Evolutionary conservation across 208 protist genomes (phyloP), one percentile per base, ranked within the genome.

Genomic region (Porcisia deanei): DNA sequence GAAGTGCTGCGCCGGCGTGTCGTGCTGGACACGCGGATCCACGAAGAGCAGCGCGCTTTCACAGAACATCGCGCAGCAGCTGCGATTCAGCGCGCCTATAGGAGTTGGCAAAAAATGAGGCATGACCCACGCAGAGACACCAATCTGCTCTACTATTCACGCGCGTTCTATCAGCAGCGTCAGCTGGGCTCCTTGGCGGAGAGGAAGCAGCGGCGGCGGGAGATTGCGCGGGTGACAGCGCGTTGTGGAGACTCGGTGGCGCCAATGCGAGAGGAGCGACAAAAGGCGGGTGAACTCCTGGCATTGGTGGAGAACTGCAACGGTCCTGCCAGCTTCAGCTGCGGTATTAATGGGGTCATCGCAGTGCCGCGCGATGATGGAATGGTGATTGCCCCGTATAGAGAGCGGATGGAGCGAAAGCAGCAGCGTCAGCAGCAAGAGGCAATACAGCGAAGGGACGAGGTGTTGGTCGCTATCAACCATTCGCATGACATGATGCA

Each of bases 21-120:
- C 0, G 65, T 75, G 59, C 77, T 90, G 34, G 81, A 91, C 63
- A 61, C 83, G 2, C 76, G 72, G 22, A 71, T 79, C 7, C 45
- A 82, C 43, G 53, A 86, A 20, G 87, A 92, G 66, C 64, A 84
- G 37, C 67, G 85, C 6, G 63, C 68, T 3, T 72, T 83, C 54
- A 71, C 83, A 2, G 85, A 82, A 2, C 74, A 80, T 34, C 79
- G 85, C 10, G 90, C 90, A 0, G 92, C 92, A 0, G 43, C 71
- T 25, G 84, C 82, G 6, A 96, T 96, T 63, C 92, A 96, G 74
- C 81, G 83, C 0, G 81, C 81, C 8, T 96, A 86, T 68, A 85
- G 92, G 16, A 18, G 0, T 14, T 96, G 92, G 90, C 69, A 37
- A 7, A 79, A 77, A 16, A 86, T 90, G 80, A 80, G 65, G 43